A percentile compares a stretch with the other conserved stretches of the same genome.
Evolutionary conservation across 768 basidiomycete species (phyloP).

Genomic region (Calocera cornea): DNA sequence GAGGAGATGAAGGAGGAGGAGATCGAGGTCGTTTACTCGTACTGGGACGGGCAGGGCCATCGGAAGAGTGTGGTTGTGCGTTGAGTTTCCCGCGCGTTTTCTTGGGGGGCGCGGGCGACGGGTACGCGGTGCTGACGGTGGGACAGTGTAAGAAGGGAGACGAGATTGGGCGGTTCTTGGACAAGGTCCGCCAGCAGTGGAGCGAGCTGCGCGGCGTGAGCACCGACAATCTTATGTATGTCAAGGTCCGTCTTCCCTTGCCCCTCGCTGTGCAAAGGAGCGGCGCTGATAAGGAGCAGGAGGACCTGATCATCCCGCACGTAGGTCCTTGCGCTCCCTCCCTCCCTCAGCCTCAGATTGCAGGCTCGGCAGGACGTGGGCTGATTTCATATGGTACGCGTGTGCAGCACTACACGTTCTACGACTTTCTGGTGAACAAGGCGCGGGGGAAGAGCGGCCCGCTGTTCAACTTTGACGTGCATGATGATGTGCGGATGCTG

Average conservation of each 20-base stretch:
- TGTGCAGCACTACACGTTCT: conserved; percentile 89
- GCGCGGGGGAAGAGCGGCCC: conserved; percentile 97
- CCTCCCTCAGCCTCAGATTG: background rate
- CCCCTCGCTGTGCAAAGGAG: background rate
- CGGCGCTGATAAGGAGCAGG: conserved; percentile 34
- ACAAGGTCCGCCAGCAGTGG: conserved; percentile 86
- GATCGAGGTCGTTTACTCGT: conserved; percentile 90
- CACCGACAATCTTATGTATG: conserved; percentile 96
- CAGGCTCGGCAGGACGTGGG: background rate
- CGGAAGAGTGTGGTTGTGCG: conserved; percentile 78
- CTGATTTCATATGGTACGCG: background rate
- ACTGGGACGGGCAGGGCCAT: conserved; percentile 97
- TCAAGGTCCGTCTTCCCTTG: conserved; percentile 50
- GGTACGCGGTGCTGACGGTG: too few species aligned
- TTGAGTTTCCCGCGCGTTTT: too few species aligned
- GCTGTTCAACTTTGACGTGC: conserved; percentile 96
- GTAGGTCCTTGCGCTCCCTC: conserved; percentile 35
- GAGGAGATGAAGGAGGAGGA: conserved; percentile 54
- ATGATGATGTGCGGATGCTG: conserved; percentile 90
- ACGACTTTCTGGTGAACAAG: conserved; percentile 97
- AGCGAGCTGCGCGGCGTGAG: conserved; percentile 80
- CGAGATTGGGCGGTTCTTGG: conserved; percentile 69
- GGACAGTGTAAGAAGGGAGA: conserved; percentile 94
- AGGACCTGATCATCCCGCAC: conserved; percentile 95
- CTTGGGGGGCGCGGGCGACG: too few species aligned